phyloP scores from a whole-genome alignment of 2,329 filamentous ascomycete species.

The Sporothrix curviconia region DNA sequence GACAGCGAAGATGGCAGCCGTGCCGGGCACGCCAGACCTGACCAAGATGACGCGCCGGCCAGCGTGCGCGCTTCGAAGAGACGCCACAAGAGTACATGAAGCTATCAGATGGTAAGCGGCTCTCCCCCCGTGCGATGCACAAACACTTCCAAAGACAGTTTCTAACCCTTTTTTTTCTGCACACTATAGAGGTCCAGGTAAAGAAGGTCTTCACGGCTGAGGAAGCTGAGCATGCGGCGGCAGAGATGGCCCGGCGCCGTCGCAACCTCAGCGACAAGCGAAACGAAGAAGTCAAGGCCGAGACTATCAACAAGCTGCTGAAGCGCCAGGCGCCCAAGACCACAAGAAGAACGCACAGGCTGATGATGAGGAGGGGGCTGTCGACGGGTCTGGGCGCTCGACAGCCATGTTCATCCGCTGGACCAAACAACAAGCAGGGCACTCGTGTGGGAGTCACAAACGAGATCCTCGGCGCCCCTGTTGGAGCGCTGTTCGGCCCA shows the following conservation, averaged over 20 bases:
- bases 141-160: too few relatives aligned
- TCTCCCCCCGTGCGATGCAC: too few relatives aligned
- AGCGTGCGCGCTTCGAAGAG: slow-evolving; percentile 52
- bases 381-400: slow-evolving; percentile 26
- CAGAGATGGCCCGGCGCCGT: slow-evolving; percentile 56
- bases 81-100: slow-evolving; percentile 51
- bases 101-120: slow-evolving; percentile 53
- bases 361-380: slow-evolving; percentile 39
- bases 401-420: slow-evolving; percentile 61
- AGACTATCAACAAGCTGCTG: slow-evolving; percentile 84
- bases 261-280: slow-evolving; percentile 59
- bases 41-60: slow-evolving; percentile 56
- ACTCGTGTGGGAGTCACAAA: slow-evolving; percentile 57
- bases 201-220: slow-evolving; percentile 58
- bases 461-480: slow-evolving; percentile 60
- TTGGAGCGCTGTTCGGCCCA: slow-evolving; percentile 50
- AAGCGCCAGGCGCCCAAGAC: slow-evolving; percentile 79
- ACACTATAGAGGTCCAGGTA: slow-evolving; percentile 52
- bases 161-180: not conserved
- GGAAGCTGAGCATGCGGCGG: slow-evolving; percentile 54
- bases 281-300: slow-evolving; percentile 67
- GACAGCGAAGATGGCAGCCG: slow-evolving; percentile 34
- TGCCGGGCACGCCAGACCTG: slow-evolving; percentile 46
- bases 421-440: slow-evolving; percentile 60
- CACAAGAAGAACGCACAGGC: slow-evolving; percentile 46